Evolutionary conservation across 495 filamentous ascomycete species (phyloP).

Genomic region (Geoglossum glabrum): DNA sequence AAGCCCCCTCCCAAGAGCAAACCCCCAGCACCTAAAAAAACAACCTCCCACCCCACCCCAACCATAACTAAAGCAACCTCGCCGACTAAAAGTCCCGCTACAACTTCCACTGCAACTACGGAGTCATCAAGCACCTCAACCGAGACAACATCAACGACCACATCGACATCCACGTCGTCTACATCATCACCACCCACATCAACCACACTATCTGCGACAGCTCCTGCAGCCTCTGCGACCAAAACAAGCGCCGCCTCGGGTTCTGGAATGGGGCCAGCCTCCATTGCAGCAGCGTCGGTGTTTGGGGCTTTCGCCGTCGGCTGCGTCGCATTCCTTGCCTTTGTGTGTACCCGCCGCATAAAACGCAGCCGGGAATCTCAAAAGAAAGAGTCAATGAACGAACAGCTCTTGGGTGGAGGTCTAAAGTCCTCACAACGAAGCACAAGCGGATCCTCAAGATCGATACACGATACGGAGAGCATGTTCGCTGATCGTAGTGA

Average conservation of each 20-base stretch:
- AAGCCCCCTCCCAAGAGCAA: too few species aligned
- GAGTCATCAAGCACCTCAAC: neutral
- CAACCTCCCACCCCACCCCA: too few species aligned
- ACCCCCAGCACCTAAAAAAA: too few species aligned
- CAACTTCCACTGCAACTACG: neutral
- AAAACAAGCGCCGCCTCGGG: neutral
- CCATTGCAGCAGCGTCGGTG: neutral
- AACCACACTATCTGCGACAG: neutral
- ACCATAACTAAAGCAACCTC: neutral
- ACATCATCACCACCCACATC: neutral
- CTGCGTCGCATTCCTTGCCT: neutral
- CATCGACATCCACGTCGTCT: neutral
- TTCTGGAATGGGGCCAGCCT: neutral
- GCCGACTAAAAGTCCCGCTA: neutral
- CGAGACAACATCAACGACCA: neutral
- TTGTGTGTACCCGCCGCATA: neutral
- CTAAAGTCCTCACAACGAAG: neutral
- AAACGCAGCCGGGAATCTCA: neutral
- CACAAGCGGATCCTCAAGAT: neutral
- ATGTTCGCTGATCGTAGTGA: neutral
- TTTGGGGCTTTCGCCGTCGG: neutral
- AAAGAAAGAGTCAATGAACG: neutral
- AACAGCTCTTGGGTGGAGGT: neutral
- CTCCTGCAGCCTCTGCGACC: neutral
- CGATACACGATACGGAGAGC: neutral